Base-by-base conservation (phyloP, 139 green algal genomes). In the Pedinophyceae sp. region DNA sequence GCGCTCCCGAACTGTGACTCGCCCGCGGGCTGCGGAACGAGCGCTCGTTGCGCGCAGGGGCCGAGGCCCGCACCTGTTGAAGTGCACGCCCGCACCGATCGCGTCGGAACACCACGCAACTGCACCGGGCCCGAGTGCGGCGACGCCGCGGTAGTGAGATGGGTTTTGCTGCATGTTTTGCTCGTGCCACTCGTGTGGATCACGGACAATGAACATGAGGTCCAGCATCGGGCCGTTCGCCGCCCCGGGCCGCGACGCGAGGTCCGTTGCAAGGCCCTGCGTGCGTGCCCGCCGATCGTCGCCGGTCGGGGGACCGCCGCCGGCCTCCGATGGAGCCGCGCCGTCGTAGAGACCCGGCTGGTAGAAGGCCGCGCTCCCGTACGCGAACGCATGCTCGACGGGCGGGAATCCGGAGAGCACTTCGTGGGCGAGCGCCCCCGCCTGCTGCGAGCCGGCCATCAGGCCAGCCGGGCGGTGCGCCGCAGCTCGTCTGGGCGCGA, bases 351-450 rank as follows among this genome's bases (percentile, higher is more conserved):
- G 65, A 2, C 76, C 71, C 2, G 82, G 77, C 68, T 94, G 86
- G 1, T 70, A 23, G 46, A 90, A 80, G 1, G 87, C 78, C 1
- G 75, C 86, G n/a, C 80, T 90, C 24, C 86, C 86, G 39, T 95
- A 95, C 1, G 71, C 86, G 50, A 95, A 94, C 0, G 80, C 86
- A 48, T 79, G 61, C 13, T 66, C 34, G 4, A 93, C 69, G 0
- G 67, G 48, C 2, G 85, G 85, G 30, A 92, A 83, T n/a, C n/a
- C n/a, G n/a, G n/a, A n/a, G n/a, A n/a, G n/a, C n/a, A n/a, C n/a
- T n/a, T n/a, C n/a, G n/a, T n/a, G n/a, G n/a, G n/a, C n/a, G n/a
- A n/a, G n/a, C n/a, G n/a, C n/a, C n/a, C n/a, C n/a, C n/a, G n/a
- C n/a, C n/a, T n/a, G n/a, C n/a, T n/a, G n/a, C n/a, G n/a, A n/a